Evolutionary conservation across 2,329 filamentous ascomycete genomes (phyloP).

Genomic region (Aphanocladium album): DNA sequence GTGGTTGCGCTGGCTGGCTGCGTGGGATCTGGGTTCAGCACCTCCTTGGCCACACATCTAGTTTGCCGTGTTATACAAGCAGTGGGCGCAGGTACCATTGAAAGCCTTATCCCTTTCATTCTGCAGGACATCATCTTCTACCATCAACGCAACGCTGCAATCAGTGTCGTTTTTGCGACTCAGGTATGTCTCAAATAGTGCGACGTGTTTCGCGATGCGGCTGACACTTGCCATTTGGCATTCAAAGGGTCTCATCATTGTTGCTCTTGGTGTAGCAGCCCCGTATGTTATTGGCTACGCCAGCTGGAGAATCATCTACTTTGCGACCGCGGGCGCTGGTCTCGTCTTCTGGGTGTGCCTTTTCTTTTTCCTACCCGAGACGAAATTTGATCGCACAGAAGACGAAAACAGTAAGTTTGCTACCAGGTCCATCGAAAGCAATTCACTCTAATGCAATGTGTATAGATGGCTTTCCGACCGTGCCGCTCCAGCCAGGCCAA

Average conservation of each 20-base stretch:
- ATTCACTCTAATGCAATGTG: not conserved
- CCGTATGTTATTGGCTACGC: conserved; percentile 27
- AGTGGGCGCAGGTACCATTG: conserved; percentile 30
- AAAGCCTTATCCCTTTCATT: conserved; percentile 33
- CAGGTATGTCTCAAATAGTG: conserved; percentile 11
- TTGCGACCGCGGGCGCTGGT: conserved; percentile 26
- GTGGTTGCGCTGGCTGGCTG: conserved; percentile 31
- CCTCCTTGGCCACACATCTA: conserved; percentile 25
- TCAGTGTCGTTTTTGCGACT: conserved; percentile 26
- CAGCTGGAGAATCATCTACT: conserved; percentile 33
- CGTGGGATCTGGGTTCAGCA: conserved; percentile 31
- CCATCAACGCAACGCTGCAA: conserved; percentile 31
- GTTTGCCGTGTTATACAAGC: conserved; percentile 30
- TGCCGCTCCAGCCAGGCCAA: conserved; percentile 22
- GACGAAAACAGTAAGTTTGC: conserved; percentile 23
- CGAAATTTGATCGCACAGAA: conserved; percentile 26
- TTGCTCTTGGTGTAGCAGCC: conserved; percentile 24
- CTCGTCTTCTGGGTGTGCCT: conserved; percentile 29
- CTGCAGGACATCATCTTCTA: conserved; percentile 36
- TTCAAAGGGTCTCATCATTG: conserved; percentile 25
- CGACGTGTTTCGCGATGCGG: no score
- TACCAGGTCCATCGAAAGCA: not conserved
- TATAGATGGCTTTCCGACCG: conserved; percentile 19
- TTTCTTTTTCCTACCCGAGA: conserved; percentile 30
- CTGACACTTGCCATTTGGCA: not conserved